Conservation (phyloP, 306 rosid species). For the cucumber (Cucumis sativus) region Cucumber_9930_V3 NC_026658.2:15487501-15488000, state of each 20-base stretch:
- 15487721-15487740: background rate
- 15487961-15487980: no score
- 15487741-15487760: background rate
- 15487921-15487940: slow-evolving; percentile 1
- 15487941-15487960: background rate
- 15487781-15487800: slow-evolving; percentile 1
- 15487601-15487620: slow-evolving; percentile 14
- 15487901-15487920: background rate
- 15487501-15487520: slow-evolving; percentile 1
- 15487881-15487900: slow-evolving; percentile 2
- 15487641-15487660: slow-evolving; percentile 19
- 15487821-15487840: slow-evolving; percentile 5
- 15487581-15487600: slow-evolving; percentile 16
- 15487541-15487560: slow-evolving; percentile 16
- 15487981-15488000: no score
- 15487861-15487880: slow-evolving; percentile 5
- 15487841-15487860: slow-evolving; percentile 3
- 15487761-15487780: background rate
- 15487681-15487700: slow-evolving; percentile 10
- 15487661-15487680: background rate
- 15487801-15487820: slow-evolving; percentile 7
- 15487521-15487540: slow-evolving; percentile 11
- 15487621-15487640: background rate
- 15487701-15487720: background rate
- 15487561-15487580: slow-evolving; percentile 27